A percentile compares a stretch with the other conserved stretches of the same genome.
Evolutionary conservation across 106 monocot genomes (phyloP).

Genomic region (Vanilla planifolia): DNA sequence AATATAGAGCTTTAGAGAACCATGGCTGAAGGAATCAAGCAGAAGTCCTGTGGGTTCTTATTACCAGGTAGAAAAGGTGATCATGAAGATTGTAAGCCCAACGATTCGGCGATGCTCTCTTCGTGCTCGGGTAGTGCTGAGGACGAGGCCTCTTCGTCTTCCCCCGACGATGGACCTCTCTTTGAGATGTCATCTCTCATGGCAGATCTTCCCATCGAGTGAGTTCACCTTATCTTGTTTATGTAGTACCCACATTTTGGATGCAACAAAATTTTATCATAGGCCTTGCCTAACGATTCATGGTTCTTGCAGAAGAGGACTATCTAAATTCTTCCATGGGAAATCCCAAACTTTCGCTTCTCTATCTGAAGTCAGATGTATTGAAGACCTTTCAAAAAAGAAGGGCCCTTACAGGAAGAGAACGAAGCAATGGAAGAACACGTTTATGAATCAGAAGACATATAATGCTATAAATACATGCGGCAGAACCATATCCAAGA

Average conservation of each 20-base stretch:
- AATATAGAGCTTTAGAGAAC: too few species aligned
- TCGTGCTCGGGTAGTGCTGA: background rate
- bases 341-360: constrained; percentile 50
- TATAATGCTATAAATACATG: background rate
- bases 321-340: constrained; percentile 47
- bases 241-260: background rate
- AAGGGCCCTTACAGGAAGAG: constrained; percentile 22
- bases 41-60: background rate
- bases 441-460: background rate
- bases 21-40: background rate
- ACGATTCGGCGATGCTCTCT: background rate
- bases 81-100: background rate
- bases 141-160: background rate
- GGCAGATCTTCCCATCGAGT: constrained; percentile 2
- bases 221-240: background rate
- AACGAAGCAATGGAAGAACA: constrained; percentile 22
- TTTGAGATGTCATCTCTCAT: background rate
- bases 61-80: background rate
- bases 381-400: constrained; percentile 45
- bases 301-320: constrained; percentile 31
- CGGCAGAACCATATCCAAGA: constrained; percentile 13
- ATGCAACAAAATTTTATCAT: background rate
- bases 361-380: constrained; percentile 25
- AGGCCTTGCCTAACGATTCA: background rate
- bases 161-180: background rate